Percentiles rank a stretch among this genome's conserved stretches.
Evolutionary conservation across 495 filamentous ascomycete genomes (phyloP).

Genomic region (Xylaria acuta): DNA sequence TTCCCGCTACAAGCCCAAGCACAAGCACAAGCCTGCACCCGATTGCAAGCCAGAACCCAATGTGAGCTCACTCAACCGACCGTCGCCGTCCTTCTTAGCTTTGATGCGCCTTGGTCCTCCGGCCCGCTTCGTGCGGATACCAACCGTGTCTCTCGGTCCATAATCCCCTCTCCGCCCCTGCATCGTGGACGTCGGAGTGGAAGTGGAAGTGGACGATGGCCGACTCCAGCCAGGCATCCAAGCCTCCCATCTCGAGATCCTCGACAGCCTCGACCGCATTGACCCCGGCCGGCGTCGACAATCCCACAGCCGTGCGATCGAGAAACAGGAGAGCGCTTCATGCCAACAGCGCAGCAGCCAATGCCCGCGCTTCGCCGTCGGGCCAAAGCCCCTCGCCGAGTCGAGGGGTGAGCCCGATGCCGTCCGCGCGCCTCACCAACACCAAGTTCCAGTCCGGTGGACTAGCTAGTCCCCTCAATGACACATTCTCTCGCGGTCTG

Average conservation of each 20-base stretch:
- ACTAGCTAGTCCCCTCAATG: constrained; percentile 41
- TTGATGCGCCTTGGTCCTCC: constrained; percentile 25
- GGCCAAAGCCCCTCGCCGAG: constrained; percentile 35
- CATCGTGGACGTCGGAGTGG: neutral
- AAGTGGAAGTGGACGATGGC: constrained; percentile 32
- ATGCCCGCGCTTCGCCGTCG: constrained; percentile 25
- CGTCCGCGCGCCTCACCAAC: constrained; percentile 45
- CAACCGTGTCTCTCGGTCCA: constrained; percentile 34
- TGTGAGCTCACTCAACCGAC: constrained; percentile 31
- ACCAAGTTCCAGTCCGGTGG: constrained; percentile 38
- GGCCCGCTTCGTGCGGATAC: constrained; percentile 30
- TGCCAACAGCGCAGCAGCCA: constrained; percentile 6
- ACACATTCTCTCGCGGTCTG: constrained; percentile 44
- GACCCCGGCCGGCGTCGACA: constrained; percentile 34
- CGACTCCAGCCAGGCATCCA: constrained; percentile 34
- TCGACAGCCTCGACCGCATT: constrained; percentile 32
- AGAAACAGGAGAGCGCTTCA: constrained; percentile 34
- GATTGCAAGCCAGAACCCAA: constrained; percentile 31
- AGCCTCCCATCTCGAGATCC: constrained; percentile 32
- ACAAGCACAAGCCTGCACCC: neutral
- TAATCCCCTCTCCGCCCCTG: constrained; percentile 31
- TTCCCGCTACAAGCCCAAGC: neutral
- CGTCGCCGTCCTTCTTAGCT: constrained; percentile 15
- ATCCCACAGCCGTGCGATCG: constrained; percentile 35
- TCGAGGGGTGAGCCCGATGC: constrained; percentile 51